A percentile compares a stretch with the other conserved stretches of the same genome.
Evolutionary conservation across 1,139 yeast genomes (phyloP).

Genomic region (Debaryomyces nepalensis): DNA sequence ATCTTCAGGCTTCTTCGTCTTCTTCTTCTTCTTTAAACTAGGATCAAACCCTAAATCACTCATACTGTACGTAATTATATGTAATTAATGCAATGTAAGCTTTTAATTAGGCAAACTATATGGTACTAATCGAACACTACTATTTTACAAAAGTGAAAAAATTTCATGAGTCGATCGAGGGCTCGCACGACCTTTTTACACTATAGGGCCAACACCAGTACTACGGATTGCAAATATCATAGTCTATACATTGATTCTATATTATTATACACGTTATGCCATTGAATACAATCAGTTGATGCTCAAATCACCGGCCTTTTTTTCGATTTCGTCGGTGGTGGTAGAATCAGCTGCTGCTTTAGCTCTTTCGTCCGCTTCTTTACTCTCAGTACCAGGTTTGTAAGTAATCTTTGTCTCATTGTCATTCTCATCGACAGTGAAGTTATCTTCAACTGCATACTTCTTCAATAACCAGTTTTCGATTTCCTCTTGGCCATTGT

Average conservation of each 20-base stretch:
- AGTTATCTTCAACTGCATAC: slow-evolving; percentile 69
- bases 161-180: slow-evolving; percentile 8
- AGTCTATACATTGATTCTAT: slow-evolving; percentile 8
- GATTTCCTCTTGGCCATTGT: slow-evolving; percentile 63
- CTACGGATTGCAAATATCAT: slow-evolving; percentile 1
- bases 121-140: slow-evolving; percentile 6
- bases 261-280: slow-evolving; percentile 7
- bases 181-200: slow-evolving; percentile 8
- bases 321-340: slow-evolving; percentile 14
- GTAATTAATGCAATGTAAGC: slow-evolving; percentile 9
- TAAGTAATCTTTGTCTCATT: slow-evolving; percentile 51
- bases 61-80: slow-evolving; percentile 28
- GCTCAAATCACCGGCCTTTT: slow-evolving; percentile 8
- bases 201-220: slow-evolving; percentile 5
- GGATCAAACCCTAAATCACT: slow-evolving; percentile 79
- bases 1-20: slow-evolving; percentile 53
- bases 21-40: slow-evolving; percentile 85
- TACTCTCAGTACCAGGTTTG: slow-evolving; percentile 54
- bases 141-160: slow-evolving; percentile 6
- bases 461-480: slow-evolving; percentile 75
- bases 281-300: slow-evolving; percentile 7
- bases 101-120: background rate
- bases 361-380: slow-evolving; percentile 49
- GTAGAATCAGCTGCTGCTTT: slow-evolving; percentile 27
- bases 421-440: slow-evolving; percentile 48